phyloP scores from a whole-genome alignment of 306 rosid species.

The Psophocarpus tetragonolobus region DNA sequence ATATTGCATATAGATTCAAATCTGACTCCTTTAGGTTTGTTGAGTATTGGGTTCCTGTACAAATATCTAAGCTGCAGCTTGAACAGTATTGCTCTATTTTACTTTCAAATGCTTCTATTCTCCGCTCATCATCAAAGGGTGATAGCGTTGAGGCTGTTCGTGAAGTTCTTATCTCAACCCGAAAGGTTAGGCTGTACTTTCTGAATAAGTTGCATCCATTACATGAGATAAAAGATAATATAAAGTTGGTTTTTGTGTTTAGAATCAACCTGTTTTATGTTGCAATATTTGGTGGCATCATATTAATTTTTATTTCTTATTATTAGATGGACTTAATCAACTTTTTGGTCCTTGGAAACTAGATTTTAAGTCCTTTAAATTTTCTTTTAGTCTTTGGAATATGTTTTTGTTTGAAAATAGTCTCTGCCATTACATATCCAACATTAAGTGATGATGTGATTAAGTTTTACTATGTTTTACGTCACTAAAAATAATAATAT shows the following conservation, averaged over 20 bases:
- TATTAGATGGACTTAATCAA: too few relatives aligned
- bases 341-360: too few relatives aligned
- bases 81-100: conserved; percentile 84
- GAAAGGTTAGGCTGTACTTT: conserved; percentile 68
- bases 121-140: conserved; percentile 54
- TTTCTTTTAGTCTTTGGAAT: too few relatives aligned
- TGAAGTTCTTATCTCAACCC: conserved; percentile 53
- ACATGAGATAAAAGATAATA: conserved; percentile 23
- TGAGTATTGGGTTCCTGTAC: conserved; percentile 96
- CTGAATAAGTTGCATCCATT: conserved; percentile 28
- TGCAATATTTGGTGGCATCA: conserved; percentile 9
- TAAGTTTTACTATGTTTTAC: too few relatives aligned
- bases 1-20: conserved; percentile 52
- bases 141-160: conserved; percentile 58
- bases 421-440: too few relatives aligned
- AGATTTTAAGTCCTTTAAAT: too few relatives aligned
- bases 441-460: too few relatives aligned
- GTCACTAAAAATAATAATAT: too few relatives aligned
- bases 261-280: conserved; percentile 23
- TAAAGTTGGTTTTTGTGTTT: conserved; percentile 19
- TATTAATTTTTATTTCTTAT: conserved; percentile 20
- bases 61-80: conserved; percentile 74
- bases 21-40: conserved; percentile 57
- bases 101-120: conserved; percentile 60
- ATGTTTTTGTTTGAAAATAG: too few relatives aligned